Evolutionary conservation across 164 flowering plant genomes (phyloP).

Genomic region (Nymphaea thermarum): DNA sequence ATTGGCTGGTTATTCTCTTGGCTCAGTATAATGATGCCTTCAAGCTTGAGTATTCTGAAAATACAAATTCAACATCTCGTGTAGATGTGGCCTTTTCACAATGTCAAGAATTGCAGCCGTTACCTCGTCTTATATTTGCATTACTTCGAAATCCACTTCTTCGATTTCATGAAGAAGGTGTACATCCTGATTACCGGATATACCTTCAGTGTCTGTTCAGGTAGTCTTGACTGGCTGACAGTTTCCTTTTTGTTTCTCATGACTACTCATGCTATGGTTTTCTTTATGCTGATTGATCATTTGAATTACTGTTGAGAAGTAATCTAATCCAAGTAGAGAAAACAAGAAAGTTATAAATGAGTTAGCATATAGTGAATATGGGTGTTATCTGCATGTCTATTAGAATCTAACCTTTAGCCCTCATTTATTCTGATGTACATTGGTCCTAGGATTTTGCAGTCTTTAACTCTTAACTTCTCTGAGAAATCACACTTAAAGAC

Average conservation of each 20-base stretch:
- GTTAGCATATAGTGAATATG: no score
- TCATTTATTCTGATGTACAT: no score
- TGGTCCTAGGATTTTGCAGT: no score
- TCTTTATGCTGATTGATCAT: background rate
- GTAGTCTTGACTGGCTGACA: constrained; percentile 19
- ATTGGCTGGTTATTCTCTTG: constrained; percentile 96
- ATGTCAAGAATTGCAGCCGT: constrained; percentile 78
- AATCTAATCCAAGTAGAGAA: no score
- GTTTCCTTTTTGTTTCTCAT: no score
- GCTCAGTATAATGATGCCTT: constrained; percentile 92
- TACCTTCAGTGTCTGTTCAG: constrained; percentile 96
- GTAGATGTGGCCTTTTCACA: constrained; percentile 74
- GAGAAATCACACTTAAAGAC: no score
- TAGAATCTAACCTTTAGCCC: no score
- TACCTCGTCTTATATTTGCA: constrained; percentile 89
- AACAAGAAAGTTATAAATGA: no score
- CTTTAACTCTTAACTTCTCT: no score
- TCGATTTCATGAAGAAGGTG: constrained; percentile 97
- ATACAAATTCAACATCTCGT: constrained; percentile 40
- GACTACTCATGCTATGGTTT: background rate
- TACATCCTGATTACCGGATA: constrained; percentile 94
- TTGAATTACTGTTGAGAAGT: no score
- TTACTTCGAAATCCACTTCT: constrained; percentile 85
- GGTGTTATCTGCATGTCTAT: no score
- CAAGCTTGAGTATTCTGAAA: constrained; percentile 42